Percentiles rank a stretch among this genome's conserved stretches.
Evolutionary conservation across 257 asterid genomes (phyloP).

Genomic region (Datura wrightii): DNA sequence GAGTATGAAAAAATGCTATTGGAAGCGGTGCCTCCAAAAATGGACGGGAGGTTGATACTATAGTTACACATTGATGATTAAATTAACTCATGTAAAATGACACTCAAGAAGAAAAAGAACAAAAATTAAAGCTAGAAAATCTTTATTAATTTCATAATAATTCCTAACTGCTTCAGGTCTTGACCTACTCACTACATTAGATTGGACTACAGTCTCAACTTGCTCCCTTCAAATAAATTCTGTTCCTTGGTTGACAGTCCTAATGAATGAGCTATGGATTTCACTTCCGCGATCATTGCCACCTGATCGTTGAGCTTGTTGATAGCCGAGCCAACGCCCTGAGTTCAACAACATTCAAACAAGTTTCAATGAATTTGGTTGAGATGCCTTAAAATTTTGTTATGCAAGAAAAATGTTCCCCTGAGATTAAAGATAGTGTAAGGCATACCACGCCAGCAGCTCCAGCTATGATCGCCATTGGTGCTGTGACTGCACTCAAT

Average conservation of each 20-base stretch:
- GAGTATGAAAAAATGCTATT: too few species aligned
- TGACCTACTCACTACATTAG: neutral
- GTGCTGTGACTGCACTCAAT: slow-evolving; percentile 84
- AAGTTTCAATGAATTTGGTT: neutral
- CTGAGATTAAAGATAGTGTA: neutral
- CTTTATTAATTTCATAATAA: neutral
- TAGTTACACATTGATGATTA: neutral
- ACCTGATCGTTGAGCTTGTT: slow-evolving; percentile 89
- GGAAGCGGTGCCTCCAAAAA: too few species aligned
- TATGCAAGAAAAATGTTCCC: neutral
- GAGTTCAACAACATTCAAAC: slow-evolving; percentile 4
- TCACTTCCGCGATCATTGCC: slow-evolving; percentile 94
- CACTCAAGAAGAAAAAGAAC: neutral
- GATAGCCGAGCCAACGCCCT: slow-evolving; percentile 96
- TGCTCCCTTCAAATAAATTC: slow-evolving; percentile 41
- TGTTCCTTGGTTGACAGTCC: slow-evolving; percentile 38
- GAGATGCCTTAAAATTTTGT: neutral
- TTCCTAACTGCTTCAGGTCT: neutral
- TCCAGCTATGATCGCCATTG: slow-evolving; percentile 91
- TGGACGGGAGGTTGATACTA: neutral
- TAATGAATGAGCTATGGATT: slow-evolving; percentile 67
- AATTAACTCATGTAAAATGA: neutral
- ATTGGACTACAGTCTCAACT: slow-evolving; percentile 43
- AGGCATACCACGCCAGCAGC: slow-evolving; percentile 86
- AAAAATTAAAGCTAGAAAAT: neutral